Base-by-base conservation (phyloP, 2,329 filamentous ascomycete species). In the Cladophialophora chaetospira region DNA sequence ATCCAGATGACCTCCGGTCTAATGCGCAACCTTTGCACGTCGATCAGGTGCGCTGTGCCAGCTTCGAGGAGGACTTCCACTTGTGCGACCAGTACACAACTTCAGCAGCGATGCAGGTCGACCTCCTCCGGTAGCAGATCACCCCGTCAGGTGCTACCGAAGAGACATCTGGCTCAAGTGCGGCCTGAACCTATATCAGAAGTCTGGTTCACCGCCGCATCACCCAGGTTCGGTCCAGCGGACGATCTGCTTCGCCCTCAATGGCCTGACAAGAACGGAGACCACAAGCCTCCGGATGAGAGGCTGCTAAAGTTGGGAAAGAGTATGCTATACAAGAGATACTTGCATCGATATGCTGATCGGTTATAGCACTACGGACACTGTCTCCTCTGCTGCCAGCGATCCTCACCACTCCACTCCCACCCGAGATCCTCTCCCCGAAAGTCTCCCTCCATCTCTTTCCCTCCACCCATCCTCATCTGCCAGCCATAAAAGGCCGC, bases 401-500 rank as follows among this genome's bases (percentile, higher is more conserved):
- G 8, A 75, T 87, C 4, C 75, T 87, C 17, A 79, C 80, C 54
- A 82, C 82, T 36, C 82, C 84, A 1, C 75, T 87, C 4, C 84
- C 84, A 3, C 79, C 80, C 44, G 79, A 85, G 23, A 83, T 86
- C 17, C 78, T 87, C 44, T 84, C 83, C 1, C 84, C 84, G 1
- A 79, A 78, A 57, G 82, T 87, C 50, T 81, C 77, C 23, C 78
- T 87, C 17, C 82, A 86, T 65, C 77, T 87, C 10, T 87, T 87
- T 63, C 84, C 84, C 17, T 87, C 84, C 3, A 79, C 77, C 3
- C 77, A 79, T 61, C 77, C 76, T n/a, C 77, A 79, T 63, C 88
- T 99, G 2, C 94, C 94, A 29, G 88, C 86, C n/a, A 94, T 97
- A 36, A 90, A 89, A 25, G 94, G 94, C 50, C 85, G 89, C 44